Evolutionary conservation across 768 basidiomycete genomes (phyloP), one percentile per base, ranked within the genome.

Genomic region (Suillus sp.): DNA sequence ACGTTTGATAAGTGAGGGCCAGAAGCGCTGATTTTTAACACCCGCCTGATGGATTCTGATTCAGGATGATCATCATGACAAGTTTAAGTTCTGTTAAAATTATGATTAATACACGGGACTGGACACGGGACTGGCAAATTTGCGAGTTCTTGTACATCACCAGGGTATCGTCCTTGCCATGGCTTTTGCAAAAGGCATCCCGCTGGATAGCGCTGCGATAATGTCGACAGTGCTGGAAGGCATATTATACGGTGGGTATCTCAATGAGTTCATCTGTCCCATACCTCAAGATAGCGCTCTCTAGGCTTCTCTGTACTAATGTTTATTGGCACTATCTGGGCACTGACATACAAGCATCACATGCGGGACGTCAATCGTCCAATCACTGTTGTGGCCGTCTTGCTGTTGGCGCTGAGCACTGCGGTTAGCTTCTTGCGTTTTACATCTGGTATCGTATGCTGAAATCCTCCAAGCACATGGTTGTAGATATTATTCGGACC

Each of bases 221-320:
- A 18, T 73, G 27, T 65, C 72, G 9, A 61, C 55, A 38, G 65
- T 63, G 2, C 13, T 69, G 35, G 72, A 72, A 54, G 58, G 65
- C 48, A 43, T 73, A 7, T 63, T 72, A 43, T 72, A 72, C 59
- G 62, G 62, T 62, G 18, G 45, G 30, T 25, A 9, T 22, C 13
- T 11, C n/a, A 60, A 35, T n/a, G 13, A 18, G 1, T 16, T 35
- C 3, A 0, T 14, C 34, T 3, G 10, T 34, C 25, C 13, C 51
- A 34, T 7, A 25, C 9, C 27, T 9, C 34, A 27, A 25, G 32
- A 37, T 59, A 32, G 27, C 22, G 20, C 22, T 22, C 13, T 22
- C 8, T 59, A 78, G 77, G 77, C 0, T 75, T 78, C 61, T 78
- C 76, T 5, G 37, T 77, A 32, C 60, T 78, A 43, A 77, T 78